Conservation (phyloP, 208 protist species). For the Trypanosoma lewisi region DNA sequence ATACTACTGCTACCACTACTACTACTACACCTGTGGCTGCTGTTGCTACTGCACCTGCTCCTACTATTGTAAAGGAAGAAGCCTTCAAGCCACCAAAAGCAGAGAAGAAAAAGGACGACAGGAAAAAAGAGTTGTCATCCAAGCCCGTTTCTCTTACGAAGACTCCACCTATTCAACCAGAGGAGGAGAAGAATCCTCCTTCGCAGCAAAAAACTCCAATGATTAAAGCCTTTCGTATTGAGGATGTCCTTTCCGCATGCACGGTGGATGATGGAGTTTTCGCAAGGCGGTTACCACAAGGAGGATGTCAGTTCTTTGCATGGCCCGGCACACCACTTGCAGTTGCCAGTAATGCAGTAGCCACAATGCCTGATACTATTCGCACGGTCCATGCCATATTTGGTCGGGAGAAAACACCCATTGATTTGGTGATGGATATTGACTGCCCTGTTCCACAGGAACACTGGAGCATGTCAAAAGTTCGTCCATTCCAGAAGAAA, state of each 20-base stretch:
- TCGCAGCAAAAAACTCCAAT: slow-evolving; percentile 61
- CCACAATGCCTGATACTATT: slow-evolving; percentile 84
- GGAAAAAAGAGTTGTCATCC: background rate
- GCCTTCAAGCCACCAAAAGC: background rate
- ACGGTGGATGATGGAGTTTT: slow-evolving; percentile 68
- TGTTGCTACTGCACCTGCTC: background rate
- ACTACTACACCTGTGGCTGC: slow-evolving; percentile 2
- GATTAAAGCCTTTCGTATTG: slow-evolving; percentile 79
- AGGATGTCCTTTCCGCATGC: slow-evolving; percentile 69
- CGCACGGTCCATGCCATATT: slow-evolving; percentile 87
- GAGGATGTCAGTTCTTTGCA: slow-evolving; percentile 88
- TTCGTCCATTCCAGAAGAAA: slow-evolving; percentile 73
- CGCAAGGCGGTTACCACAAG: slow-evolving; percentile 67
- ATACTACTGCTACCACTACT: slow-evolving; percentile 1
- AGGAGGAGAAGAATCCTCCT: background rate
- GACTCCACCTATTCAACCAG: background rate
- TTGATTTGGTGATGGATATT: slow-evolving; percentile 84
- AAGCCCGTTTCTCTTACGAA: background rate
- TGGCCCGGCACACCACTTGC: slow-evolving; percentile 77
- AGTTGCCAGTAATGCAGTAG: slow-evolving; percentile 66
- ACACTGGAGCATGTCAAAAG: slow-evolving; percentile 76
- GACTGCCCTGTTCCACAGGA: slow-evolving; percentile 85
- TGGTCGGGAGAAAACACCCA: slow-evolving; percentile 60
- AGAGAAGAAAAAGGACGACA: background rate
- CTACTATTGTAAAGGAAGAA: too few species aligned